phyloP scores from a whole-genome alignment of 2,329 filamentous ascomycete genomes.

The Macroventuria anomochaeta region DNA sequence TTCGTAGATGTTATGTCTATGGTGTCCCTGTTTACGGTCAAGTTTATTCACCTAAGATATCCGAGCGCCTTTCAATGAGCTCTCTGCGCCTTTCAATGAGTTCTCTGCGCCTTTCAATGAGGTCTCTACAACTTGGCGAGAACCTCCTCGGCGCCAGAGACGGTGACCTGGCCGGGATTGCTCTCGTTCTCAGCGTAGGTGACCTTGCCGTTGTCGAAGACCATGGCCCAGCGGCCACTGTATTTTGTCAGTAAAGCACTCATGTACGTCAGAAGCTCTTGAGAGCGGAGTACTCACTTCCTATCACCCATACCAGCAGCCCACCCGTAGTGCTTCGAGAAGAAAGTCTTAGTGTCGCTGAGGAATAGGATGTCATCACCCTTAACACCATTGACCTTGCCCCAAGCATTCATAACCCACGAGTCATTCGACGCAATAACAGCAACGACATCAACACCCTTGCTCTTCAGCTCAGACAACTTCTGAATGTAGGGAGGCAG shows the following conservation, averaged over 20 bases:
- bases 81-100: constrained; percentile 55
- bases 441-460: constrained; percentile 82
- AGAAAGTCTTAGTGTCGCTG: constrained; percentile 73
- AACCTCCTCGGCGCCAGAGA: constrained; percentile 57
- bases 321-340: constrained; percentile 82
- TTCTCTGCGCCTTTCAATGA: not conserved
- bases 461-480: constrained; percentile 71
- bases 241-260: constrained; percentile 11
- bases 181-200: constrained; percentile 78
- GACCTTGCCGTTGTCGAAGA: constrained; percentile 80
- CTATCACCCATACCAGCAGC: constrained; percentile 69
- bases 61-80: not conserved
- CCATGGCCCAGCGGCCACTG: constrained; percentile 74
- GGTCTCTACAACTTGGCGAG: constrained; percentile 54
- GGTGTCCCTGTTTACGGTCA: not conserved
- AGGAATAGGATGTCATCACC: constrained; percentile 80
- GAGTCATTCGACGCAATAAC: constrained; percentile 85
- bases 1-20: not conserved
- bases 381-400: constrained; percentile 82
- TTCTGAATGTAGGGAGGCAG: constrained; percentile 81
- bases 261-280: too few relatives aligned
- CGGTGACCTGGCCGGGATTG: constrained; percentile 57
- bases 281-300: too few relatives aligned
- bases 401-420: constrained; percentile 88
- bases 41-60: not conserved